A percentile compares a stretch with the other conserved stretches of the same genome.
These are phyloP conservation scores for Nepenthes alata DNA, from an alignment of 179 eudicot genomes.

Conservation along the genomic window DNA sequence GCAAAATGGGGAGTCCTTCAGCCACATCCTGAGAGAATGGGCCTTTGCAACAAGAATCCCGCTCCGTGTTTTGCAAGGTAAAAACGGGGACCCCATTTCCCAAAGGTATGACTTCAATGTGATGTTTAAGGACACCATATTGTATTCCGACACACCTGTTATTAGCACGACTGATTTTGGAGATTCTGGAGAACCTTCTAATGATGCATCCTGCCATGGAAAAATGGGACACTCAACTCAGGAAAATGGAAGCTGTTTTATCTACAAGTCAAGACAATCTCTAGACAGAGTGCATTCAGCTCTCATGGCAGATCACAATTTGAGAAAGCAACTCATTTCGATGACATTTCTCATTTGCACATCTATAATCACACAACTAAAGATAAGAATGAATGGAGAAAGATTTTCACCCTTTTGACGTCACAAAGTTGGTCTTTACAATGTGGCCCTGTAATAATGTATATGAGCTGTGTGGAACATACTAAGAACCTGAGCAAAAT, in stretches of 20 bases:
- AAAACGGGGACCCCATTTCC: conserved; percentile 99
- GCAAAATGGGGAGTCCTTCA: conserved; percentile 93
- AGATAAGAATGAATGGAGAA: too few relatives aligned
- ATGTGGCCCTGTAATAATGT: too few relatives aligned
- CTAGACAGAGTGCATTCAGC: too few relatives aligned
- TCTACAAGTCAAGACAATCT: not conserved
- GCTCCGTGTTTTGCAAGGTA: conserved; percentile 70
- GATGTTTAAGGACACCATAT: conserved; percentile 67
- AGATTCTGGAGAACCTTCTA: conserved; percentile 90
- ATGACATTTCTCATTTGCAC: too few relatives aligned
- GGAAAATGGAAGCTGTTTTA: not conserved
- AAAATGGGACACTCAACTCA: not conserved
- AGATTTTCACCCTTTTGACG: too few relatives aligned
- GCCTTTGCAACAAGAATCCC: conserved; percentile 91
- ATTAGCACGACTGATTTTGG: conserved; percentile 85
- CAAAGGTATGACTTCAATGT: conserved; percentile 84
- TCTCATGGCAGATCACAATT: too few relatives aligned
- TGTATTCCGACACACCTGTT: conserved; percentile 79
- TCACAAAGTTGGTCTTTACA: too few relatives aligned
- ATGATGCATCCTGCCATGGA: conserved; percentile 74
- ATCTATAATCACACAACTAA: too few relatives aligned
- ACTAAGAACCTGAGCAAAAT: too few relatives aligned
- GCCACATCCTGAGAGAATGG: conserved; percentile 89
- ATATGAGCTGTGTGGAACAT: too few relatives aligned
- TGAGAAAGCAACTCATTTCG: too few relatives aligned